Conservation (phyloP, 805 yeast species). For the Myxozyma lipomycoides region DNA sequence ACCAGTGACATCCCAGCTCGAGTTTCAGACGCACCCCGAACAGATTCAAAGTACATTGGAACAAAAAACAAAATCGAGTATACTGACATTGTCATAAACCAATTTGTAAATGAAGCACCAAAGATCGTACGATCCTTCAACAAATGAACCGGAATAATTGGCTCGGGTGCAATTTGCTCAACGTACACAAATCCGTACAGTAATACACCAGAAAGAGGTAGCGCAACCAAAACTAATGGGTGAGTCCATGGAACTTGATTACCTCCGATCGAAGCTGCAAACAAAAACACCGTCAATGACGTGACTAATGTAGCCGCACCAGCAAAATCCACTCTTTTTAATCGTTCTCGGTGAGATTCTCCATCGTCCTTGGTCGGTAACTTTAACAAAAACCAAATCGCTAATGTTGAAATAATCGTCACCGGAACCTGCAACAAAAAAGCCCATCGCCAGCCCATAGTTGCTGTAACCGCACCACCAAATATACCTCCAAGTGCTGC, state of each 20-base stretch:
- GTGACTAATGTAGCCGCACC: constrained; percentile 60
- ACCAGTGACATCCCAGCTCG: constrained; percentile 51
- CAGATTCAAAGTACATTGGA: constrained; percentile 66
- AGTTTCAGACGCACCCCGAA: constrained; percentile 50
- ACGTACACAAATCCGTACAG: constrained; percentile 46
- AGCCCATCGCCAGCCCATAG: constrained; percentile 52
- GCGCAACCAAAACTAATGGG: constrained; percentile 39
- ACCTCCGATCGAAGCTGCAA: constrained; percentile 69
- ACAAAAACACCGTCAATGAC: constrained; percentile 55
- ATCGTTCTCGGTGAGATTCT: neutral
- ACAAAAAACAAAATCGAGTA: constrained; percentile 62
- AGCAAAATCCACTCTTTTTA: constrained; percentile 55
- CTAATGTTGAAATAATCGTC: constrained; percentile 62
- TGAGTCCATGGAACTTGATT: constrained; percentile 49
- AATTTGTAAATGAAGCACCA: constrained; percentile 62
- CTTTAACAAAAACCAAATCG: constrained; percentile 59
- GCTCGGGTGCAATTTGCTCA: constrained; percentile 57
- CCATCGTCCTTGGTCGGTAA: constrained; percentile 43
- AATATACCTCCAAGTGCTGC: constrained; percentile 54
- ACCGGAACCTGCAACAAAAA: constrained; percentile 32
- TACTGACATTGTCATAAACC: constrained; percentile 70
- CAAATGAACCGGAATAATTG: constrained; percentile 63
- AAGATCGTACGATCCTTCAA: constrained; percentile 56
- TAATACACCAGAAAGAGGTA: constrained; percentile 37
- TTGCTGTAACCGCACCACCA: constrained; percentile 44